phyloP scores from a whole-genome alignment of 2,329 filamentous ascomycete genomes.

The Leptographium wingfieldii region DNA sequence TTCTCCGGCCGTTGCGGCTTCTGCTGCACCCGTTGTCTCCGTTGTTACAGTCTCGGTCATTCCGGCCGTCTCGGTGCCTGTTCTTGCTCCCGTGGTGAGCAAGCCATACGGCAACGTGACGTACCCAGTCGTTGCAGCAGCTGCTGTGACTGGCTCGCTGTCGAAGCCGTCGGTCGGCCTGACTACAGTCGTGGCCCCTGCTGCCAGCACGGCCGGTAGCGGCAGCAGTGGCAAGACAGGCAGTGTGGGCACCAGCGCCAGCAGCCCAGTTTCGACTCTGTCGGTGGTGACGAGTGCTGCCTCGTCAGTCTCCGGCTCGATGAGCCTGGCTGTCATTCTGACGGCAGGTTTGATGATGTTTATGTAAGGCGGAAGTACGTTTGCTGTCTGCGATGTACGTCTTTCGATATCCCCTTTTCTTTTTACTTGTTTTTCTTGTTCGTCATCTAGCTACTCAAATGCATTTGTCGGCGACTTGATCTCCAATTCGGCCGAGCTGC shows the following conservation, averaged over 20 bases:
- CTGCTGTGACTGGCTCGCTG: neutral
- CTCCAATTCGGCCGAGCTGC: too few relatives aligned
- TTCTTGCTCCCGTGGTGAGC: neutral
- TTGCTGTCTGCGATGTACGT: neutral
- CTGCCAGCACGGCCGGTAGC: neutral
- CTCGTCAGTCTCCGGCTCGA: conserved; percentile 5
- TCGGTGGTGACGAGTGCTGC: conserved; percentile 9
- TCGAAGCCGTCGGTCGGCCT: neutral
- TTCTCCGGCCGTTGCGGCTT: neutral
- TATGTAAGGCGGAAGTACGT: conserved; percentile 1
- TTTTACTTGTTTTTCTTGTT: neutral
- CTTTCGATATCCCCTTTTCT: neutral
- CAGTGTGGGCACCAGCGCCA: neutral
- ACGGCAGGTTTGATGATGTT: conserved; percentile 8
- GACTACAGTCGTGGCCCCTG: neutral
- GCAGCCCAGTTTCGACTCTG: neutral
- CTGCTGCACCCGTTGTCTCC: neutral
- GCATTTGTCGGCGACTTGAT: too few relatives aligned
- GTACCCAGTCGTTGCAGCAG: neutral
- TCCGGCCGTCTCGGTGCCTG: neutral
- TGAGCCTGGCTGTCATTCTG: conserved; percentile 6
- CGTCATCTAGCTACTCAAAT: neutral
- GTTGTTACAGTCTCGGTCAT: neutral
- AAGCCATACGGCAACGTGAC: neutral
- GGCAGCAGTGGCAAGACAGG: neutral